Conservation (phyloP, 805 yeast species). For the Kluyveromyces dobzhanskii region DNA sequence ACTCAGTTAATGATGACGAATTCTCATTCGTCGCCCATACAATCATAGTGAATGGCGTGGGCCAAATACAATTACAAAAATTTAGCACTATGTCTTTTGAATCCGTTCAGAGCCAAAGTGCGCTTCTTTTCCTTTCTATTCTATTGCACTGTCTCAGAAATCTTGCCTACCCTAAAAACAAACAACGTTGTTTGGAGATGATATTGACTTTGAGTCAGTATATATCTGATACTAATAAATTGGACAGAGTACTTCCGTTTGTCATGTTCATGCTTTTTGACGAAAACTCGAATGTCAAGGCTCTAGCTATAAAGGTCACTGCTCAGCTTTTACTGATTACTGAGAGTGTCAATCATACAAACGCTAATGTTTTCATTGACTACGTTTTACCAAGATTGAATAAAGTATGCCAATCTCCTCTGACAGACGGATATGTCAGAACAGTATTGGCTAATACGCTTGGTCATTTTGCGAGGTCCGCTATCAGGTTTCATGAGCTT, state of each 20-base stretch:
- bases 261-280: conserved; percentile 57
- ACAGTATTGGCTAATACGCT: conserved; percentile 64
- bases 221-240: conserved; percentile 71
- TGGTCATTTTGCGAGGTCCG: conserved; percentile 60
- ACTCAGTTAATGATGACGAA: conserved; percentile 4
- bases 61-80: conserved; percentile 8
- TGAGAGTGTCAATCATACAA: conserved; percentile 60
- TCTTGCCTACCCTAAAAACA: conserved; percentile 12
- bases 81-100: conserved; percentile 1
- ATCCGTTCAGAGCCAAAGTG: conserved; percentile 19
- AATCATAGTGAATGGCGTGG: conserved; percentile 9
- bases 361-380: conserved; percentile 71
- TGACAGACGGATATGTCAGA: conserved; percentile 40
- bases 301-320: conserved; percentile 52
- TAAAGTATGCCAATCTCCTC: conserved; percentile 33
- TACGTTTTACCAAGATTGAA: conserved; percentile 68
- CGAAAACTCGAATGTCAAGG: conserved; percentile 61
- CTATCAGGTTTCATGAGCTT: conserved; percentile 58
- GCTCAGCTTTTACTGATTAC: conserved; percentile 63
- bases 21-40: conserved; percentile 8
- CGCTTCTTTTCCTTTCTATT: conserved; percentile 21
- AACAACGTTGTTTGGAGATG: conserved; percentile 58
- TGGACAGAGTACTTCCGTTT: conserved; percentile 82
- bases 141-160: conserved; percentile 21
- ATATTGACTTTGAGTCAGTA: conserved; percentile 69